Percentiles rank a stretch among this genome's conserved stretches.
Conservation (phyloP, 768 basidiomycete genomes). For the Hortiboletus flavorubellus region DNA sequence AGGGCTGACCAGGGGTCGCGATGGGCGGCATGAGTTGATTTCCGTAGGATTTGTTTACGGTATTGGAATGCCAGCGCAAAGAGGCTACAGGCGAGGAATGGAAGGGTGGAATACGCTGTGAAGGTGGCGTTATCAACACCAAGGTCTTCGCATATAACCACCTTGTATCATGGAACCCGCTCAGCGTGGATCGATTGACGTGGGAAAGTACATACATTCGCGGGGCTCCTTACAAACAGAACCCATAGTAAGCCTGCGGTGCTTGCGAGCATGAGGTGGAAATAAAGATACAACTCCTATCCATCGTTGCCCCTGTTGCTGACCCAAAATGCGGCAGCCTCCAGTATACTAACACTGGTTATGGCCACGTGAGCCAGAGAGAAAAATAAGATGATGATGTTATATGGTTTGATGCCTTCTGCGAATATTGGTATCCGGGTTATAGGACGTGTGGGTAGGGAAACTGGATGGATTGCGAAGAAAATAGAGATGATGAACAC, state of each 20-base stretch:
- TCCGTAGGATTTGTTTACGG: constrained; percentile 49
- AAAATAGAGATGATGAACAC: constrained; percentile 51
- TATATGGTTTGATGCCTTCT: constrained; percentile 81
- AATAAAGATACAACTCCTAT: constrained; percentile 66
- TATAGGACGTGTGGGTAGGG: constrained; percentile 38
- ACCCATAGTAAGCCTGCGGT: constrained; percentile 58
- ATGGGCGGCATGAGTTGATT: constrained; percentile 34
- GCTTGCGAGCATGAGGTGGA: constrained; percentile 85
- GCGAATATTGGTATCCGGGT: constrained; percentile 49
- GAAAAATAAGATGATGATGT: constrained; percentile 90
- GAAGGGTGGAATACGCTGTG: constrained; percentile 79
- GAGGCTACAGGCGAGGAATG: constrained; percentile 67
- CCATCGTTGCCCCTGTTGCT: constrained; percentile 75
- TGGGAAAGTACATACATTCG: constrained; percentile 50
- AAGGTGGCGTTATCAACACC: constrained; percentile 71
- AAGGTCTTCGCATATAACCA: constrained; percentile 88
- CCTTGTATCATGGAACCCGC: constrained; percentile 7
- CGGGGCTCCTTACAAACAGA: constrained; percentile 84
- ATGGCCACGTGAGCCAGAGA: constrained; percentile 92
- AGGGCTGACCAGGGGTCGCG: constrained; percentile 60
- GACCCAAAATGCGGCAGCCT: constrained; percentile 87
- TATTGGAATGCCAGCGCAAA: constrained; percentile 58
- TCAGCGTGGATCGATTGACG: neutral
- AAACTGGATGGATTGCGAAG: constrained; percentile 47
- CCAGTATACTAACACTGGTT: constrained; percentile 83